Conservation (phyloP, 768 basidiomycete genomes). For the Mrakia gelida region DNA sequence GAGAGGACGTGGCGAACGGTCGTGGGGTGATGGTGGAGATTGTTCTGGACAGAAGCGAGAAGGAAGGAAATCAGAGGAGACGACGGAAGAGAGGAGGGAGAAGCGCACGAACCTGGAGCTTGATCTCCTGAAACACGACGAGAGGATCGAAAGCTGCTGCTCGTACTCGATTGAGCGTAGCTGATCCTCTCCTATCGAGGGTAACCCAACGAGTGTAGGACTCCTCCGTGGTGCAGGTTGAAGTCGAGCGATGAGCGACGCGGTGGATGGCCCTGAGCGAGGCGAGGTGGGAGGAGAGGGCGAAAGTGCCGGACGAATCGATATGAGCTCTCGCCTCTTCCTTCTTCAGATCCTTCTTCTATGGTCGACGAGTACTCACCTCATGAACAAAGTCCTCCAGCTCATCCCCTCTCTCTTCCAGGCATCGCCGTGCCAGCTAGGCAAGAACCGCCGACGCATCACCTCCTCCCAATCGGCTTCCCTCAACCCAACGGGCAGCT, state of each 20-base stretch:
- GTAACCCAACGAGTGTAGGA: slow-evolving; percentile 19
- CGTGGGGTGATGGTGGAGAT: background rate
- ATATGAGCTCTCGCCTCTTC: background rate
- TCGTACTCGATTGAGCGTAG: slow-evolving; percentile 18
- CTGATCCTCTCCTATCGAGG: slow-evolving; percentile 19
- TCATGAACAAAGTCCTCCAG: slow-evolving; percentile 16
- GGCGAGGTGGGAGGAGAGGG: too few relatives aligned
- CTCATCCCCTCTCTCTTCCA: slow-evolving; percentile 1
- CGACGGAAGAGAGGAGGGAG: background rate
- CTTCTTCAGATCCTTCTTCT: too few relatives aligned
- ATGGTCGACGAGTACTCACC: background rate
- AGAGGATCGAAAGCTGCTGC: slow-evolving; percentile 16
- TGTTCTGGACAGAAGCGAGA: background rate
- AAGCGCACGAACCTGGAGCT: slow-evolving; percentile 8
- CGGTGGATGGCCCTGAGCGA: slow-evolving; percentile 6
- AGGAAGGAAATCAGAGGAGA: background rate
- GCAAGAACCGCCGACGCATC: slow-evolving; percentile 17
- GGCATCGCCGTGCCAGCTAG: background rate
- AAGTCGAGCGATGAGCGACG: slow-evolving; percentile 13
- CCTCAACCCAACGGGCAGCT: slow-evolving; percentile 8
- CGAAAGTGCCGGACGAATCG: too few relatives aligned
- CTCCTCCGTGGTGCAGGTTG: slow-evolving; percentile 27
- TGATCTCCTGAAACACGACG: slow-evolving; percentile 12
- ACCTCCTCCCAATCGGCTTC: slow-evolving; percentile 16
- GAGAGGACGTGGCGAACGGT: slow-evolving; percentile 20